Percentiles rank a stretch among this genome's conserved stretches.
Evolutionary conservation across 2,329 filamentous ascomycete genomes (phyloP).

Genomic region (Chrysoporthe deuterocubensis): DNA sequence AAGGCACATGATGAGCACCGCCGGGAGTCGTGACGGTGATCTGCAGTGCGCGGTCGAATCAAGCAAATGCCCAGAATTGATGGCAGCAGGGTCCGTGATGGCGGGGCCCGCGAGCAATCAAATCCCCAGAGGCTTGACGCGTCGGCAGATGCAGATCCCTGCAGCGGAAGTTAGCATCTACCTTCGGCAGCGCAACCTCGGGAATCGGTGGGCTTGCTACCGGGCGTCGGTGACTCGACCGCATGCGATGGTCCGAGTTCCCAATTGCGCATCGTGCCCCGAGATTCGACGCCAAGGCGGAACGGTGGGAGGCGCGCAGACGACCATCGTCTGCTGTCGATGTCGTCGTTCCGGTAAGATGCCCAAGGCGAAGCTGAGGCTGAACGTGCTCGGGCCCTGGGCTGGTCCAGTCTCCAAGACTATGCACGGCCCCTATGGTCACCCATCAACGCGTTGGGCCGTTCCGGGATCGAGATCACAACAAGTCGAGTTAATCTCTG

Average conservation of each 20-base stretch:
- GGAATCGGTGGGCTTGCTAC: constrained; percentile 11
- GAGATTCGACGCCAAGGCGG: constrained; percentile 6
- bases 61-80: not conserved
- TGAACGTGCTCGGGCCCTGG: not conserved
- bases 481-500: not conserved
- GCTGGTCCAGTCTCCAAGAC: not conserved
- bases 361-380: not conserved
- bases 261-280: constrained; percentile 1
- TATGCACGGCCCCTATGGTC: not conserved
- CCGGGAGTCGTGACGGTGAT: not conserved
- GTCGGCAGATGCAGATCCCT: not conserved
- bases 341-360: not conserved
- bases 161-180: not conserved
- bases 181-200: not conserved
- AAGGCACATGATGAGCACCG: not conserved
- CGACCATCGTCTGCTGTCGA: not conserved
- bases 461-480: not conserved
- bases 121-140: too few species aligned
- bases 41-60: not conserved
- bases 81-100: not conserved
- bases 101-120: not conserved
- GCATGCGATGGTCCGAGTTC: not conserved
- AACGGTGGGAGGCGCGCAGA: not conserved
- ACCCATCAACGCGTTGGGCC: not conserved
- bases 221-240: constrained; percentile 12